A percentile compares a stretch with the other conserved stretches of the same genome.
Conservation (phyloP, 805 yeast species). For the Candida nemodendra region DNA sequence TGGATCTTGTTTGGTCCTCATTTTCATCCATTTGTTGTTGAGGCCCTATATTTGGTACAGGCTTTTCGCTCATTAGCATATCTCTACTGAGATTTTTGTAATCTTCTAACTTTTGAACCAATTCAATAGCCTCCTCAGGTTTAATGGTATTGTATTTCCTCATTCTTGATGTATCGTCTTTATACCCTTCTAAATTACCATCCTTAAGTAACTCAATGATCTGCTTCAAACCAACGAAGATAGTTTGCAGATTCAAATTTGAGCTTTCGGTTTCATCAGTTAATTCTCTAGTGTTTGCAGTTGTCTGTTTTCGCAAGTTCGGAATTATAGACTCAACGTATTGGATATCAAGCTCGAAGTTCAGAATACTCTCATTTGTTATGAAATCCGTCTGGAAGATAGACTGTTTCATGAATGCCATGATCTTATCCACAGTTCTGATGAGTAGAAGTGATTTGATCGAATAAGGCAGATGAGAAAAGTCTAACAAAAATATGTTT, state of each 20-base stretch:
- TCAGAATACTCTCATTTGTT: slow-evolving; percentile 60
- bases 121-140: slow-evolving; percentile 63
- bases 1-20: slow-evolving; percentile 21
- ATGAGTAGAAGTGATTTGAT: slow-evolving; percentile 78
- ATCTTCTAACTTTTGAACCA: slow-evolving; percentile 54
- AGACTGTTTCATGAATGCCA: slow-evolving; percentile 63
- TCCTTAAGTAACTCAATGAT: slow-evolving; percentile 67
- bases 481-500: slow-evolving; percentile 80
- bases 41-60: slow-evolving; percentile 1
- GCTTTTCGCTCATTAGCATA: slow-evolving; percentile 7
- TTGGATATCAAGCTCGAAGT: slow-evolving; percentile 77
- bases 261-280: slow-evolving; percentile 18
- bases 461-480: slow-evolving; percentile 75
- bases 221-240: slow-evolving; percentile 78
- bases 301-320: slow-evolving; percentile 31
- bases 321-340: slow-evolving; percentile 64
- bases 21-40: slow-evolving; percentile 7
- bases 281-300: slow-evolving; percentile 13
- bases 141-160: slow-evolving; percentile 72
- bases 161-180: slow-evolving; percentile 51
- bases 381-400: slow-evolving; percentile 55
- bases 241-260: slow-evolving; percentile 58
- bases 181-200: slow-evolving; percentile 64
- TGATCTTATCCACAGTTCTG: slow-evolving; percentile 82
- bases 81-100: slow-evolving; percentile 24